These are phyloP conservation scores for Hortiboletus campestris DNA, from an alignment of 768 basidiomycete genomes.

Conservation along the genomic window DNA sequence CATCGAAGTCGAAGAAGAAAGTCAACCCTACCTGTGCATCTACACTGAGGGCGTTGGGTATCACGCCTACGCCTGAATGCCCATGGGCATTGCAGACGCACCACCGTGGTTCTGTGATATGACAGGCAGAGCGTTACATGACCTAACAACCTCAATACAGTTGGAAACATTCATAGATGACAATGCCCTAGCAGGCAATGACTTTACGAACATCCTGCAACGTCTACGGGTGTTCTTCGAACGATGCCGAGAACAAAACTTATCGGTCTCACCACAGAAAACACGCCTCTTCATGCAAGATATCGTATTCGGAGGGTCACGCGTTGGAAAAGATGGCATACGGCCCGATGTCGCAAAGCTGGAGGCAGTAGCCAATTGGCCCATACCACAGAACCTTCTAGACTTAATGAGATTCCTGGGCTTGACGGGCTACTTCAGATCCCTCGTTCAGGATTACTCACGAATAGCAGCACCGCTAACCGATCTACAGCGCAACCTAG, in stretches of 20 bases:
- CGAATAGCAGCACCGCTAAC: background rate
- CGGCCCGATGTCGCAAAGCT: background rate
- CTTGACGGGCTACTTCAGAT: conserved; percentile 5
- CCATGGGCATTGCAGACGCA: conserved; percentile 40
- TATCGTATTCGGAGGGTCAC: too few species aligned
- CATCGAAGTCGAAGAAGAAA: conserved; percentile 8
- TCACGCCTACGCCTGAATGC: conserved; percentile 36
- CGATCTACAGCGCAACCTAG: background rate
- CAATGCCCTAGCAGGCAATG: background rate
- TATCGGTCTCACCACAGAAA: conserved; percentile 11
- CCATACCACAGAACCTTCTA: background rate
- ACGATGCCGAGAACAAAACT: background rate
- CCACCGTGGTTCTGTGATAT: conserved; percentile 16
- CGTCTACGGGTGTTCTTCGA: background rate
- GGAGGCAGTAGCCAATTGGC: conserved; percentile 5
- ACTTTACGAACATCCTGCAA: background rate
- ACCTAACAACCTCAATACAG: background rate
- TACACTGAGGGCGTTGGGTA: conserved; percentile 39
- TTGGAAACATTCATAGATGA: background rate
- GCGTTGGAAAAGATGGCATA: background rate
- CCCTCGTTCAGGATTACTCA: conserved; percentile 9
- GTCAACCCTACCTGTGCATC: conserved; percentile 31
- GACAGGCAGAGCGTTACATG: background rate
- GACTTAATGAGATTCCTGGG: conserved; percentile 5
- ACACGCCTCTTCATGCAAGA: conserved; percentile 1